Evolutionary conservation across 768 basidiomycete genomes (phyloP), one percentile per base, ranked within the genome.

Genomic region (Leucosporidium scottii): DNA sequence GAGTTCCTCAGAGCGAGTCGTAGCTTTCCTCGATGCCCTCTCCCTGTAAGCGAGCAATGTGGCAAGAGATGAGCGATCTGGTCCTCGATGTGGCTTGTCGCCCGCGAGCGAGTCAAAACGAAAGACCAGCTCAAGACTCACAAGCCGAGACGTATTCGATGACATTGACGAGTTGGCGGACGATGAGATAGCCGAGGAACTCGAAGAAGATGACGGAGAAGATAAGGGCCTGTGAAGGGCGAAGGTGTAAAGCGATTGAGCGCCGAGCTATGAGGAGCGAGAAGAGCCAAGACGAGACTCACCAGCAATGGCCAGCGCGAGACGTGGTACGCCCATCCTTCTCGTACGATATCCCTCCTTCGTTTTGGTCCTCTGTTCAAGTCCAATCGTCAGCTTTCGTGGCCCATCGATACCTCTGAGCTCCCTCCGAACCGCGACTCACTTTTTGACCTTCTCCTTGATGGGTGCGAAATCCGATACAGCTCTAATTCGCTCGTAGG

Each of bases 91-190:
- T n/a, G n/a, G n/a, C n/a, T n/a, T n/a, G n/a, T n/a, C n/a, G n/a
- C n/a, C n/a, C n/a, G n/a, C n/a, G n/a, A n/a, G n/a, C n/a, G n/a
- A n/a, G n/a, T n/a, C n/a, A n/a, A n/a, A n/a, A n/a, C n/a, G n/a
- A n/a, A n/a, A n/a, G n/a, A n/a, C 34, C 49, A 28, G 58, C n/a
- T 12, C 28, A 17, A n/a, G 51, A 77, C 81, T 72, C 76, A 93
- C 93, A 97, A 57, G 91, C 91, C 30, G 87, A 85, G 54, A 94
- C 77, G 85, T 87, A 97, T 79, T 99, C 94, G 76, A 96, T 91
- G 6, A 90, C 83, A 75, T 97, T 97, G 53, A 99, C 96, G 23
- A 94, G 75, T 77, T 99, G 94, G 21, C 94, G 82, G 57, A 92
- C 90, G 47, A 90, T 71, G 49, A 98, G 84, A 74, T 99, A 99